Evolutionary conservation across 331 rosid genomes (phyloP), one percentile per base, ranked within the genome.

Genomic region (Malus hybrid): DNA sequence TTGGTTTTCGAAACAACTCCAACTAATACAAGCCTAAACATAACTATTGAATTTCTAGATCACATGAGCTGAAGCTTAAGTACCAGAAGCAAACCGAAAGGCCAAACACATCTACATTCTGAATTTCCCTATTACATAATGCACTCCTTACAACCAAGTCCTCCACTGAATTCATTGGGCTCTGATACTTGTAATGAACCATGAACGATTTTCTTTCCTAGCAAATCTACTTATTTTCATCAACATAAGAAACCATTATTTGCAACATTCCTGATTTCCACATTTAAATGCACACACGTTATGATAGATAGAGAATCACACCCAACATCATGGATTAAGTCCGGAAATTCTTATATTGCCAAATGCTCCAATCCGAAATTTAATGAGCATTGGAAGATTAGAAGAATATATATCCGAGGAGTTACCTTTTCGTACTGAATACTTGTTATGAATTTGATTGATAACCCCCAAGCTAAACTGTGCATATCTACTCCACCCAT

Each of bases 401-500:
- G 28, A 29, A 46, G 5, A 48, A 6, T 14, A 34, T 73, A 71
- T 19, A 70, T 22, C 9, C 39, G 59, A 82, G 34, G 77, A 44
- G 54, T 60, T 76, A 93, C 98, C 98, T 90, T 93, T 93, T 82
- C 98, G 85, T 71, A 93, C 88, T 24, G 93, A 79, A 78, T 89
- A 93, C 80, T 90, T 93, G 79, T 73, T 84, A 70, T 90, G 93
- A 46, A 90, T 73, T 82, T 90, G 98, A 84, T 93, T 90, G 29
- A 87, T 19, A 4, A 93, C 81, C 33, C 90, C 89, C 90, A 90
- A 84, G 85, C 93, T 89, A 82, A 93, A 90, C 71, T 93, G 96
- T 22, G 95, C 89, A 85, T 81, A 82, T 90, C 98, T 87, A 85
- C 90, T 93, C 98, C 98, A 93, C 36, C 97, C 98, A 77, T 90